These are phyloP conservation scores for Plasmodium vivax DNA, from an alignment of 169 alveolate genomes.

Conservation along the genomic window DNA sequence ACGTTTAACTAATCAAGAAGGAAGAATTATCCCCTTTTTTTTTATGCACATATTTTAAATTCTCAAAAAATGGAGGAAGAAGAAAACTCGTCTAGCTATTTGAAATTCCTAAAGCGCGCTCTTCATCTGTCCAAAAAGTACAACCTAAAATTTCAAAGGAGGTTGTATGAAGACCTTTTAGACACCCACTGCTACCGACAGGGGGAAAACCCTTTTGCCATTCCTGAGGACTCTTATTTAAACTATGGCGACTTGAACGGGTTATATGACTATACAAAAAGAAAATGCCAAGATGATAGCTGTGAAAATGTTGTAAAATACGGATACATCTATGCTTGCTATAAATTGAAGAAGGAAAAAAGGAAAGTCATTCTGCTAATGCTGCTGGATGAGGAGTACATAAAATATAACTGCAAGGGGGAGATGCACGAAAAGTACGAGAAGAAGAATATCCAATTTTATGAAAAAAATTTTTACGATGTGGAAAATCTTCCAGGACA, in stretches of 20 bases:
- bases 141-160: slow-evolving; percentile 57
- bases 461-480: slow-evolving; percentile 35
- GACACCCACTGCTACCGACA: slow-evolving; percentile 34
- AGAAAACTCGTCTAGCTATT: neutral
- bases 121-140: slow-evolving; percentile 64
- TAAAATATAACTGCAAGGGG: slow-evolving; percentile 33
- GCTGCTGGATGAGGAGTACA: slow-evolving; percentile 59
- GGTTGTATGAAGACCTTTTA: slow-evolving; percentile 54
- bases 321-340: slow-evolving; percentile 62
- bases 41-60: neutral
- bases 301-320: slow-evolving; percentile 60
- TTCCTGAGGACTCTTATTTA: slow-evolving; percentile 19
- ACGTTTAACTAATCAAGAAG: slow-evolving; percentile 4
- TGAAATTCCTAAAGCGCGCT: slow-evolving; percentile 18
- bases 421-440: neutral
- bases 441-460: slow-evolving; percentile 25
- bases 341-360: slow-evolving; percentile 59
- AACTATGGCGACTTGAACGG: slow-evolving; percentile 18
- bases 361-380: slow-evolving; percentile 24
- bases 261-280: slow-evolving; percentile 37
- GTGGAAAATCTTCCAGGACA: slow-evolving; percentile 50
- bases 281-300: slow-evolving; percentile 25
- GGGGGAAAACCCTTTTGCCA: neutral
- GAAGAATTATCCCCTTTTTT: neutral
- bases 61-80: slow-evolving; percentile 3